Evolutionary conservation across 2,329 filamentous ascomycete genomes (phyloP), one percentile per base, ranked within the genome.

Genomic region (Pseudogymnoascus sp.): DNA sequence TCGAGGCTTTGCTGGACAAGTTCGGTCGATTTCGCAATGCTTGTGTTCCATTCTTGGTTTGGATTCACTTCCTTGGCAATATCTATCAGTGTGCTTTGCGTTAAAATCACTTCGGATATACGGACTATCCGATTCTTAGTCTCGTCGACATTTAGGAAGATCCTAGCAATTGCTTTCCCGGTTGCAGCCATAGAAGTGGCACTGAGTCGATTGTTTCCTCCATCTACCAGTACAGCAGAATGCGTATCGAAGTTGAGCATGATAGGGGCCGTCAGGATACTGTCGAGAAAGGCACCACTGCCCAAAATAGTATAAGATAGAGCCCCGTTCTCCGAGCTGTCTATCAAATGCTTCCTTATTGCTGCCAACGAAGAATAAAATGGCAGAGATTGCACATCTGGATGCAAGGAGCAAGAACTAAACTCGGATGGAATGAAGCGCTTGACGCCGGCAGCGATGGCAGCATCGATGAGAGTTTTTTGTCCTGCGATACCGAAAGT

Each of bases 71-170:
- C 73, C 69, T 76, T 70, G 15, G 65, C 71, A 9, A 72, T 64
- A 0, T 66, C 70, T 1, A 76, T 42, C 0, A 80, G 62, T 48
- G 74, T 60, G 13, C 74, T 74, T 69, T 83, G 82, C 0, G 78
- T 77, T 12, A 77, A 71, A 3, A 74, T 70, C 8, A 76, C 71
- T 21, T 78, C 76, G 3, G 79, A 69, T 10, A 82, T 70, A 63
- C 74, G 76, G 1, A 86, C 73, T 2, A 69, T 62, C 2, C 76
- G 73, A 67, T 87, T 84, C 69, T 77, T 78, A n/a, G 59, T 60
- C 25, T 60, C 36, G 1, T 39, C 37, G 5, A 5, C 6, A 5
- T 60, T 18, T 7, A 5, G 31, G 4, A 60, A 13, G 2, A 60
- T 15, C 6, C 59, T 35, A 15, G 27, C 35, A 8, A 60, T 35